Evolutionary conservation across 257 asterid genomes (phyloP).

Genomic region (Perilla frutescens): DNA sequence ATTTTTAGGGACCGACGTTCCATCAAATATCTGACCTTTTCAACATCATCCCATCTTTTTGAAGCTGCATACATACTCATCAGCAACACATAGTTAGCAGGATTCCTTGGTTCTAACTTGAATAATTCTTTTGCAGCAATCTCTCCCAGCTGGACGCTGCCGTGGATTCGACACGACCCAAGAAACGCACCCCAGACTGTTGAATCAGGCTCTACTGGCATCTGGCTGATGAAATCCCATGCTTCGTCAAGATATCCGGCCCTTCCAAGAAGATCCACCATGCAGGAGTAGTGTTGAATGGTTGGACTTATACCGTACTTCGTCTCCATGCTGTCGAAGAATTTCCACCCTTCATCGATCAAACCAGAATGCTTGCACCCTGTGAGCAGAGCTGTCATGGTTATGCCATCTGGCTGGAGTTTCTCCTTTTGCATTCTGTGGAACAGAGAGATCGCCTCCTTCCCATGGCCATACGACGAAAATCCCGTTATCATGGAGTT

Average conservation of each 20-base stretch:
- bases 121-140: constrained; percentile 58
- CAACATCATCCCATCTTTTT: constrained; percentile 55
- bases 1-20: constrained; percentile 42
- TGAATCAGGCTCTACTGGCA: constrained; percentile 61
- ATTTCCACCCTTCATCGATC: constrained; percentile 58
- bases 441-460: constrained; percentile 55
- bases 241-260: constrained; percentile 73
- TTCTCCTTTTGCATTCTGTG: constrained; percentile 47
- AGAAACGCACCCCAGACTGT: constrained; percentile 71
- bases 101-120: constrained; percentile 57
- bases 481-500: constrained; percentile 68
- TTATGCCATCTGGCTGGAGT: constrained; percentile 61
- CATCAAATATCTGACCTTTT: constrained; percentile 50
- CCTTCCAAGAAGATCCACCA: constrained; percentile 75
- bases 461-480: constrained; percentile 49
- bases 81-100: constrained; percentile 59
- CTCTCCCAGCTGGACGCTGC: constrained; percentile 55
- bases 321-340: constrained; percentile 55
- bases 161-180: constrained; percentile 56
- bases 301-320: constrained; percentile 53
- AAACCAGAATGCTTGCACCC: constrained; percentile 60
- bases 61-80: constrained; percentile 60
- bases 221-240: constrained; percentile 55
- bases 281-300: constrained; percentile 67
- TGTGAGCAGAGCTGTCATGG: constrained; percentile 66